Evolutionary conservation across 78 protist genomes (phyloP).

Genomic region (Dictyostelium citrinum): DNA sequence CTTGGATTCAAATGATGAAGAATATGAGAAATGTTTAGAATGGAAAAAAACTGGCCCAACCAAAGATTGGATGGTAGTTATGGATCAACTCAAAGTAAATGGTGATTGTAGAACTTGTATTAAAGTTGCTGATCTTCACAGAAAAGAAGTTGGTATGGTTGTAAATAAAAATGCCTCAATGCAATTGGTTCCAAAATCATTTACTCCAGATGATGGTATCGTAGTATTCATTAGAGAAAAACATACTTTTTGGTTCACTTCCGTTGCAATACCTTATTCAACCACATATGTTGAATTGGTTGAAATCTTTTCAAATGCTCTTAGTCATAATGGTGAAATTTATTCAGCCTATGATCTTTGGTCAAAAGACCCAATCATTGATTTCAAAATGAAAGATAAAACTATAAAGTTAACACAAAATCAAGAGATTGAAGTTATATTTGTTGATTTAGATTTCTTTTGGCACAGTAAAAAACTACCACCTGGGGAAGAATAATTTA

Average conservation of each 20-base stretch:
- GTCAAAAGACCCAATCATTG: background rate
- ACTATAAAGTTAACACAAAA: background rate
- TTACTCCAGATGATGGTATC: background rate
- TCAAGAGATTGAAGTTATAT: constrained; percentile 22
- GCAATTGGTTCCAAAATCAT: constrained; percentile 15
- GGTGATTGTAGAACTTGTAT: constrained; percentile 38
- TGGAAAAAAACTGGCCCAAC: constrained; percentile 63
- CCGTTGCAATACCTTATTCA: constrained; percentile 20
- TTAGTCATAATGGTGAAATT: constrained; percentile 30
- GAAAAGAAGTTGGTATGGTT: constrained; percentile 49
- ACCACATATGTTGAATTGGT: background rate
- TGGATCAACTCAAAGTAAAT: constrained; percentile 2
- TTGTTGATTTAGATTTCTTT: constrained; percentile 34
- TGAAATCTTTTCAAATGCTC: background rate
- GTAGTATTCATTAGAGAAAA: constrained; percentile 48
- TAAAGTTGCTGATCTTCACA: constrained; percentile 29
- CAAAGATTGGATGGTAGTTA: constrained; percentile 13
- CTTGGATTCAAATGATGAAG: constrained; percentile 38
- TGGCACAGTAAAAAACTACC: background rate
- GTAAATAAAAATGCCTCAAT: background rate
- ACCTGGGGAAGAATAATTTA: background rate
- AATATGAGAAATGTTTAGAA: constrained; percentile 22
- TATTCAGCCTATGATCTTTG: constrained; percentile 19
- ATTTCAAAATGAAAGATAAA: background rate
- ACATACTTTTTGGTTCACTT: constrained; percentile 21